Conservation (phyloP, 202 grass and related monocot genomes). For the Miscanthus sacchariflorus region DNA sequence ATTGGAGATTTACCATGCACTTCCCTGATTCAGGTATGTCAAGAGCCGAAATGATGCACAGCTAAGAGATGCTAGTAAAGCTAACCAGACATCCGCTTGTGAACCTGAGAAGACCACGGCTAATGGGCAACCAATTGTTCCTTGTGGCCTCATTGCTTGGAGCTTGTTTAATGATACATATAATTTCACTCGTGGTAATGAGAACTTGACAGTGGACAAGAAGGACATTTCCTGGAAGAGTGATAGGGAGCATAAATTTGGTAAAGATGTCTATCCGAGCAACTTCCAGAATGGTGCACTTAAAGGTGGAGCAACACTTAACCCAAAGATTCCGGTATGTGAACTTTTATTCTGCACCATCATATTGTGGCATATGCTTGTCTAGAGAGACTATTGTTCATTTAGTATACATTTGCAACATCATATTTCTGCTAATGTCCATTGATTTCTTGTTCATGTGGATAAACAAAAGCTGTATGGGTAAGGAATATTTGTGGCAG, state of each 20-base stretch:
- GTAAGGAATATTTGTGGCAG: constrained; percentile 10
- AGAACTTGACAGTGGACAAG: constrained; percentile 82
- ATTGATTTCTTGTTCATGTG: constrained; percentile 33
- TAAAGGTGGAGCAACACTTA: constrained; percentile 67
- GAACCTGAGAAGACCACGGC: constrained; percentile 77
- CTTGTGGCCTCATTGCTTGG: constrained; percentile 98
- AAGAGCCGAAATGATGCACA: constrained; percentile 96
- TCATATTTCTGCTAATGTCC: background rate
- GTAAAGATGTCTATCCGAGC: constrained; percentile 84
- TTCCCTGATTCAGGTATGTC: constrained; percentile 78
- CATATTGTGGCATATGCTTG: constrained; percentile 27
- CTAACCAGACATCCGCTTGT: constrained; percentile 67
- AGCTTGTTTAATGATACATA: constrained; percentile 99
- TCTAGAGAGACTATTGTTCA: background rate
- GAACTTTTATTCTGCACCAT: constrained; percentile 24
- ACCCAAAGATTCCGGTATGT: constrained; percentile 62
- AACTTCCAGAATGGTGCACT: constrained; percentile 95
- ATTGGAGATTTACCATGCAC: constrained; percentile 32
- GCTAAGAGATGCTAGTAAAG: constrained; percentile 55
- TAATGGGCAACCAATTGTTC: constrained; percentile 81
- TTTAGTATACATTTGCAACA: constrained; percentile 11
- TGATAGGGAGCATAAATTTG: constrained; percentile 98
- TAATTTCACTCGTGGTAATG: constrained; percentile 60
- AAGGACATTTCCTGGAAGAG: constrained; percentile 97
- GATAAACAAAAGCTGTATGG: constrained; percentile 22